phyloP scores from a whole-genome alignment of 305 asterid species.

The Plantago coronopus region DNA sequence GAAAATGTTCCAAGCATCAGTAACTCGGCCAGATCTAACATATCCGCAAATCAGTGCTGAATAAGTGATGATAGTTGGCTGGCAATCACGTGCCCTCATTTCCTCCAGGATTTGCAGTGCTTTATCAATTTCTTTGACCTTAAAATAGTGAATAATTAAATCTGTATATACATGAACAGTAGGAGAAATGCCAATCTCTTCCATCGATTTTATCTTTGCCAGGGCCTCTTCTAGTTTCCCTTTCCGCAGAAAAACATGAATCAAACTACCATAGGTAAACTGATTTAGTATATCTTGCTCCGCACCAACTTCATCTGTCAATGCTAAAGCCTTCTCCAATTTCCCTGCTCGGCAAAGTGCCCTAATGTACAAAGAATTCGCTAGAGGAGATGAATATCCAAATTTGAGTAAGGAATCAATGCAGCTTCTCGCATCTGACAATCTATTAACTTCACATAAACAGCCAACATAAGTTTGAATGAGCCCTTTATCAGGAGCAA shows the following conservation, averaged over 20 bases:
- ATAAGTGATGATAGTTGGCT: conserved; percentile 66
- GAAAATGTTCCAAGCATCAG: conserved; percentile 62
- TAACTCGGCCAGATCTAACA: conserved; percentile 49
- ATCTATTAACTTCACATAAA: conserved; percentile 58
- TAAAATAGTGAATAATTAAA: conserved; percentile 57
- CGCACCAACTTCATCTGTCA: conserved; percentile 46
- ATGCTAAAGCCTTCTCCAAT: conserved; percentile 57
- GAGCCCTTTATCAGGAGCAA: conserved; percentile 60
- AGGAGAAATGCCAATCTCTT: conserved; percentile 45
- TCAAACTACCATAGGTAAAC: conserved; percentile 69
- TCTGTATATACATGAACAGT: conserved; percentile 74
- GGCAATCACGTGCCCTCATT: conserved; percentile 55
- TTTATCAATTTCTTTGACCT: conserved; percentile 40
- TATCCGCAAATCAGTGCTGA: conserved; percentile 73
- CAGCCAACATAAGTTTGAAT: conserved; percentile 60
- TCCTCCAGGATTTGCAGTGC: conserved; percentile 55
- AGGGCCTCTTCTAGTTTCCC: conserved; percentile 62
- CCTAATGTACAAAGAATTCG: conserved; percentile 59
- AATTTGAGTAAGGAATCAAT: conserved; percentile 41
- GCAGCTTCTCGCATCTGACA: conserved; percentile 56
- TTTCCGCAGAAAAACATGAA: conserved; percentile 53
- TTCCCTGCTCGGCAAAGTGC: conserved; percentile 76
- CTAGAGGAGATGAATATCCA: conserved; percentile 59
- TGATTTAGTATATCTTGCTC: conserved; percentile 43
- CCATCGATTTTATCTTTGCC: conserved; percentile 59